Base-by-base conservation (phyloP, 2,329 filamentous ascomycete genomes). In the Fusarium caatingaense region DNA sequence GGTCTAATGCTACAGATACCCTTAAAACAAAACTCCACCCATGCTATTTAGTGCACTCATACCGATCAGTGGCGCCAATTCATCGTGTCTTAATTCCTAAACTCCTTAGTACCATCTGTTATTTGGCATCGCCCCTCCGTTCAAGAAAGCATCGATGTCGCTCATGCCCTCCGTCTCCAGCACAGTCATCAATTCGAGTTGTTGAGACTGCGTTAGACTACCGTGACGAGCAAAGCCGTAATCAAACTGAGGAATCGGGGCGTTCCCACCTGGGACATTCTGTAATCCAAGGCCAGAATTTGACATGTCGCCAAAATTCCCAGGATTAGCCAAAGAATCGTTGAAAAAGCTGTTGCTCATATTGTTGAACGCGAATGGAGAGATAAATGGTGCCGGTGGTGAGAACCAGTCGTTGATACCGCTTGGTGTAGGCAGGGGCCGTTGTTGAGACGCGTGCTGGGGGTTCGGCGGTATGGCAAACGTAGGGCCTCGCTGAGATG, bases 131-230 rank as follows among this genome's bases (percentile, higher is more conserved):
- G 69, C 63, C 2, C 71, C 76, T 4, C 76, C 80, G 80, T 81
- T 88, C 71, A 91, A 78, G 59, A 89, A 88, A 16, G 84, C 83
- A 68, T 90, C 85, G 72, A 91, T 90, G 53, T 90, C 88, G 27
- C 82, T 83, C 76, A 90, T 81, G 1, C 89, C 89, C 69, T 91
- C 87, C 72, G 83, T 92, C 78, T 96, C 92, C 34, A 97, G 85
- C 50, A 90, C 89, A 58, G 90, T 89, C 91, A 97, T 93, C 40
- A 97, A 83, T 81, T 97, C 92, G 68, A 91, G 81, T 79, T 96
- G 93, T 79, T 97, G 93, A 75, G 93, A 88, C 68, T 94, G 91
- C 63, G 90, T 94, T 32, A 97, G 83, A 63, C 86, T 92, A 69
- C 89, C 93, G 74, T 88, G 89, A 63, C 85, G 87, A 76, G 87